Evolutionary conservation across 2,329 filamentous ascomycete genomes (phyloP), one percentile per base, ranked within the genome.

Genomic region (Eurotiales sp.): DNA sequence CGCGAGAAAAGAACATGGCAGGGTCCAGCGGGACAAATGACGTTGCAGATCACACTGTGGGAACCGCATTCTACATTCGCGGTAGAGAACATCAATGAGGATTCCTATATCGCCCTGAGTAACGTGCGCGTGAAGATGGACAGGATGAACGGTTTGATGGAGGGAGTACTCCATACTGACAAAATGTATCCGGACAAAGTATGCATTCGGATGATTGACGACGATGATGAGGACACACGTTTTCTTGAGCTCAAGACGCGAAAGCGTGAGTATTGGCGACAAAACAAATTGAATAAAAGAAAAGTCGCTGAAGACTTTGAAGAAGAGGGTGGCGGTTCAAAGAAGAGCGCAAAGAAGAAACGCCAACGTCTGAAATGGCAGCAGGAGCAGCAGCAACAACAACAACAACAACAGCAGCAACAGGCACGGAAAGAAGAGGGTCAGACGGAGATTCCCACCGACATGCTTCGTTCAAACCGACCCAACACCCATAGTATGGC

Each of bases 21-120:
- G 2, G 90, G 90, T 0, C 91, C 91, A 0, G 85, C 74, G 58
- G 91, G 90, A 2, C 83, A 84, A 61, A 74, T 80, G 62, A 85
- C 84, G 1, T 74, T 96, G 47, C 83, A 85, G 59, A 70, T 96
- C 21, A 86, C 83, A 23, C 77, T 87, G 23, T 95, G 77, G 65
- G 82, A 85, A 12, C 80, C 81, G 0, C 87, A 96, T 65, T 81
- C 83, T 1, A 59, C 64, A 1, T 81, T 73, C 56, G 77, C 85
- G n/a, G 76, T 75, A 14, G 62, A 76, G 0, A 66, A 81, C 6
- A 71, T 93, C 22, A 70, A 75, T 2, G 66, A 72, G n/a, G 80
- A 81, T 3, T 73, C 82, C 21, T 85, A 86, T 75, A 71, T 95
- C 2, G 70, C 70, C 3, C 67, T 96, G 5, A 77, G 74, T 19